Conservation (phyloP, 495 filamentous ascomycete species). For the Astrocystis sublimbata region DNA sequence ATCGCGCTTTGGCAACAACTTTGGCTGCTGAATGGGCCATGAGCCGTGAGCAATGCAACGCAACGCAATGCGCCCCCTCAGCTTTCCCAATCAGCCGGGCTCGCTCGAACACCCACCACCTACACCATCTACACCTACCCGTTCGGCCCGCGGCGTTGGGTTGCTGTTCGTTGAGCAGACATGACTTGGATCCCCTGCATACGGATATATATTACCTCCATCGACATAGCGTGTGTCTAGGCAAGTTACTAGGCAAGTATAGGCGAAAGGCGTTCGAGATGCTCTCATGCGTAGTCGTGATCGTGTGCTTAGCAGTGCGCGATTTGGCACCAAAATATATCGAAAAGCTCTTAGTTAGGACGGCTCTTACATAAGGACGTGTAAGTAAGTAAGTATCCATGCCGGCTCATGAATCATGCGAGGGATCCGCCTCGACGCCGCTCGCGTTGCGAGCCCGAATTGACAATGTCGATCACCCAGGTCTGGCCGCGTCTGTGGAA, state of each 20-base stretch:
- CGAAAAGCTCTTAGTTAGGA: no score
- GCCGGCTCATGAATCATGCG: no score
- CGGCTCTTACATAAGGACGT: no score
- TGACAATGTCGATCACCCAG: background rate
- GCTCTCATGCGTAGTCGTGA: background rate
- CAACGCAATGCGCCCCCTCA: background rate
- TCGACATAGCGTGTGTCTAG: background rate
- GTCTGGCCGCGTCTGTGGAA: slow-evolving; percentile 9
- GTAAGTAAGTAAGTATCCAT: no score
- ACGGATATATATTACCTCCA: background rate
- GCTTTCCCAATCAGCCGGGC: background rate
- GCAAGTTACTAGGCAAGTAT: slow-evolving; percentile 6
- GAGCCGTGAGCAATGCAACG: no score
- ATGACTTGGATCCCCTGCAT: background rate
- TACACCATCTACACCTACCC: no score
- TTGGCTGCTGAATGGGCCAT: no score
- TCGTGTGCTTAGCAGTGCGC: background rate
- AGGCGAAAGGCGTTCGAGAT: background rate
- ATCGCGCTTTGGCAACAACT: background rate
- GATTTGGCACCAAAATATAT: background rate
- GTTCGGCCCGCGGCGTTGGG: slow-evolving; percentile 2
- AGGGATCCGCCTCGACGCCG: background rate
- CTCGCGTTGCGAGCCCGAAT: background rate
- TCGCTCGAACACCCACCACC: background rate
- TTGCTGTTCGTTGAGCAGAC: slow-evolving; percentile 14